These are phyloP conservation scores for Trifolium fragiferum DNA, from an alignment of 306 rosid genomes.

Conservation along the genomic window DNA sequence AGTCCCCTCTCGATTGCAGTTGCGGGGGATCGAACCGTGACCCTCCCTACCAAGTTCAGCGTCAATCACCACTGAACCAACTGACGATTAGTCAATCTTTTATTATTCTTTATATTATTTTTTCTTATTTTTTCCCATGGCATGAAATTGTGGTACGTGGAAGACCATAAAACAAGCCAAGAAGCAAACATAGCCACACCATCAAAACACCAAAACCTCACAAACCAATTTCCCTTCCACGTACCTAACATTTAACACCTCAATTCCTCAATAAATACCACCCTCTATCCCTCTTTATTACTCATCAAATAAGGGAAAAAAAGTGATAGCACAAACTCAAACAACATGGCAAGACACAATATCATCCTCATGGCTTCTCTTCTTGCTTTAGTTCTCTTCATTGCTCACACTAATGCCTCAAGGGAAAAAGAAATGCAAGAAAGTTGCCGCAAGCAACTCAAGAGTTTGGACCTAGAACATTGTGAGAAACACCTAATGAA, in stretches of 20 bases:
- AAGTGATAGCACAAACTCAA: neutral
- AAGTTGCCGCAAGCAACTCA: constrained; percentile 11
- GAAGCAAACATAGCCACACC: constrained; percentile 40
- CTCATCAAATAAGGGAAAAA: neutral
- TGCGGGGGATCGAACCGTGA: too few species aligned
- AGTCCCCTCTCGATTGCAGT: too few species aligned
- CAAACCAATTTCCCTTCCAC: constrained; percentile 31
- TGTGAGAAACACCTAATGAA: constrained; percentile 27
- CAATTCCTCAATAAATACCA: constrained; percentile 35
- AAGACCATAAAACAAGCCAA: neutral
- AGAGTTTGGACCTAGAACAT: neutral
- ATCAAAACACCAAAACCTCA: neutral
- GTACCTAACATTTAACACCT: constrained; percentile 39
- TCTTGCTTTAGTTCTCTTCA: neutral
- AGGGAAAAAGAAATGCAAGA: neutral
- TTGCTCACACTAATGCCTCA: neutral
- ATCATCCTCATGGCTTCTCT: constrained; percentile 22
- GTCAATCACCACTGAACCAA: too few species aligned
- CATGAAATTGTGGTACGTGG: constrained; percentile 40
- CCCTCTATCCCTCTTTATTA: neutral
- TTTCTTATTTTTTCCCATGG: neutral
- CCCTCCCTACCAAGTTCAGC: too few species aligned
- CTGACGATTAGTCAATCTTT: too few species aligned
- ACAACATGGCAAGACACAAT: constrained; percentile 23
- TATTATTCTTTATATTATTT: too few species aligned